Base-by-base conservation (phyloP, 2,329 filamentous ascomycete species). In the Cladobotryum protrusum region DNA sequence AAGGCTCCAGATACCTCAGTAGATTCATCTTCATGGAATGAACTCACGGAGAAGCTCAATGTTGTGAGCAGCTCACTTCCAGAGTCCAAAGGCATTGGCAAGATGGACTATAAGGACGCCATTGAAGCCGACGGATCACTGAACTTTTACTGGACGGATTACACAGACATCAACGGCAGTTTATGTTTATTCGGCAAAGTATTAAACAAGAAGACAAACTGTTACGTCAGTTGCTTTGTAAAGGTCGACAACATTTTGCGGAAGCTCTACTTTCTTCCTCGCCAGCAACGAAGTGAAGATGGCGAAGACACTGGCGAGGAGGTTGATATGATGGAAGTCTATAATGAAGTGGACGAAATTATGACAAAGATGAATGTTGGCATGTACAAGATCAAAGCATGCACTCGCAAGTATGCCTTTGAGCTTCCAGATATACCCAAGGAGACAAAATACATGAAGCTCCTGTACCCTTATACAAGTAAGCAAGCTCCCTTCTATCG, bases 111-210 rank as follows among this genome's bases (percentile, higher is more conserved):
- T 51, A 81, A 86, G 55, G 86, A 95, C 67, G 90, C 88, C n/a
- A 72, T 95, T n/a, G 92, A 97, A 66, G 83, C 88, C 55, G 91
- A 99, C 62, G 93, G 92, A 34, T 95, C 87, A 59, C 75, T 99
- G 29, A 85, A 86, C 58, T 89, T 99, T 73, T 99, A 96, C 72
- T 99, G 93, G 93, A 86, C 88, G 7, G 93, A 99, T 68, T 99
- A 96, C 63, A 89, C 86, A 1, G 93, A 99, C 64, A 75, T 96
- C 64, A 90, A 91, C 61, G 92, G 92, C 52, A 93, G 85, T 58
- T 74, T 99, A 9, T 97, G 90, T 66, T 78, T 99, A 11, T 97
- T 99, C 63, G 93, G 93, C 56, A 99, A 99, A 65, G 92, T 96
- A 19, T 83, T 90, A 60, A 90, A 96, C 72, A 96, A 91, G 67